A percentile compares a stretch with the other conserved stretches of the same genome.
Evolutionary conservation across 768 basidiomycete species (phyloP).

Genomic region (Tephrocybe sp.): DNA sequence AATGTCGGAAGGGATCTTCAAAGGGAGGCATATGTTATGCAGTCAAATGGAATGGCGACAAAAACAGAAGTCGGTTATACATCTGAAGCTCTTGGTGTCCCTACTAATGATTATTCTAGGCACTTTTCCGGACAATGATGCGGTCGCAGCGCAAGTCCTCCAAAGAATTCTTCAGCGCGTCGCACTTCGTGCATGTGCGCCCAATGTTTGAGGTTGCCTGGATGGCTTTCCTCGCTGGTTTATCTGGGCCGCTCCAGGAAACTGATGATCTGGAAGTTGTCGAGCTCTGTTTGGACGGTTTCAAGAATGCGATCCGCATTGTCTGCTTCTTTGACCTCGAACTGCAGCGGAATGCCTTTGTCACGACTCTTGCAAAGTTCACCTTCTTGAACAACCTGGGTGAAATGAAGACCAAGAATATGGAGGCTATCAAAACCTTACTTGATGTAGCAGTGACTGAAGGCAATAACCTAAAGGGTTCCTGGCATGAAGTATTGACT

Average conservation of each 20-base stretch:
- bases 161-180: conserved; percentile 92
- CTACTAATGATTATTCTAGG: conserved; percentile 43
- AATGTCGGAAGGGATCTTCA: conserved; percentile 94
- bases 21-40: conserved; percentile 92
- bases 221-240: conserved; percentile 96
- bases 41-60: conserved; percentile 94
- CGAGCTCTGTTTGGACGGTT: conserved; percentile 90
- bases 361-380: conserved; percentile 94
- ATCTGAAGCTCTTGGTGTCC: conserved; percentile 3
- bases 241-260: conserved; percentile 93
- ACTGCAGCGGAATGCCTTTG: conserved; percentile 97
- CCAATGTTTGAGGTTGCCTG: conserved; percentile 99
- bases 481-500: conserved; percentile 94
- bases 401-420: conserved; percentile 99
- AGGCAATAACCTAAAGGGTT: conserved; percentile 92
- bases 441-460: conserved; percentile 96
- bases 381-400: conserved; percentile 97
- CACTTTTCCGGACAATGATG: conserved; percentile 90
- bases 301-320: conserved; percentile 95
- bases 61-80: conserved; percentile 82
- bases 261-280: conserved; percentile 94
- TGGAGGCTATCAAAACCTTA: conserved; percentile 96
- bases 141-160: conserved; percentile 86
- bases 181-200: conserved; percentile 92
- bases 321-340: conserved; percentile 98